phyloP scores from a whole-genome alignment of 106 monocot species.

The Triglochin maritima region DNA sequence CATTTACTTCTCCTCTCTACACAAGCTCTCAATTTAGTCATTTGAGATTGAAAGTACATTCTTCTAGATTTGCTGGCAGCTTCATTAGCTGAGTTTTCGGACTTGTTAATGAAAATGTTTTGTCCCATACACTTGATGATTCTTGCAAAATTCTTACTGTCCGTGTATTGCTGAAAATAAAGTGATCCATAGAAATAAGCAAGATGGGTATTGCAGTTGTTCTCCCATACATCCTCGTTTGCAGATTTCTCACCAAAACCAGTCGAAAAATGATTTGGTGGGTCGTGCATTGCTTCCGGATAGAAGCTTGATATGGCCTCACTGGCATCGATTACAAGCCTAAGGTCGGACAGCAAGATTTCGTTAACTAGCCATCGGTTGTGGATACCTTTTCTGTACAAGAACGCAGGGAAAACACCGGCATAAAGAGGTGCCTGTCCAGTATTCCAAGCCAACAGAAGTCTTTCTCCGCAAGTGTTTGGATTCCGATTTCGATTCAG shows the following conservation, averaged over 20 bases:
- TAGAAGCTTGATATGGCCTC: conserved; percentile 32
- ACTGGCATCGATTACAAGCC: conserved; percentile 69
- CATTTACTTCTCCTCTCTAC: conserved; percentile 5
- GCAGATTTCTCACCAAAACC: neutral
- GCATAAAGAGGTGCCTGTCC: conserved; percentile 37
- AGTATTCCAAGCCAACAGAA: conserved; percentile 79
- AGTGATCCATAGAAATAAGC: conserved; percentile 74
- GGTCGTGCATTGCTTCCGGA: conserved; percentile 24
- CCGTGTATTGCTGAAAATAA: conserved; percentile 23
- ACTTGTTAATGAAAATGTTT: conserved; percentile 31
- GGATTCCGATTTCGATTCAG: conserved; percentile 18
- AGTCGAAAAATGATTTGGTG: neutral
- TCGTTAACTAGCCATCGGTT: conserved; percentile 72
- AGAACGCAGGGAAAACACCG: conserved; percentile 73
- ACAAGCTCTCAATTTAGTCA: conserved; percentile 17
- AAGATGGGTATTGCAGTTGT: conserved; percentile 46
- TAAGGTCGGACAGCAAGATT: conserved; percentile 53
- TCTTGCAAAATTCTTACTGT: conserved; percentile 6
- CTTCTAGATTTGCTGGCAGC: neutral
- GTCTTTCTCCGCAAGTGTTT: conserved; percentile 31
- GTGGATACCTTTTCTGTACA: conserved; percentile 58
- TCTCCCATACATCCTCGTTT: conserved; percentile 33
- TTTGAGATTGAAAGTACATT: conserved; percentile 3
- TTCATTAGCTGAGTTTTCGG: conserved; percentile 10
- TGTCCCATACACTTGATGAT: conserved; percentile 36